These are phyloP conservation scores for Hypoxylon sp. DNA, from an alignment of 2,329 filamentous ascomycete species.

Conservation along the genomic window DNA sequence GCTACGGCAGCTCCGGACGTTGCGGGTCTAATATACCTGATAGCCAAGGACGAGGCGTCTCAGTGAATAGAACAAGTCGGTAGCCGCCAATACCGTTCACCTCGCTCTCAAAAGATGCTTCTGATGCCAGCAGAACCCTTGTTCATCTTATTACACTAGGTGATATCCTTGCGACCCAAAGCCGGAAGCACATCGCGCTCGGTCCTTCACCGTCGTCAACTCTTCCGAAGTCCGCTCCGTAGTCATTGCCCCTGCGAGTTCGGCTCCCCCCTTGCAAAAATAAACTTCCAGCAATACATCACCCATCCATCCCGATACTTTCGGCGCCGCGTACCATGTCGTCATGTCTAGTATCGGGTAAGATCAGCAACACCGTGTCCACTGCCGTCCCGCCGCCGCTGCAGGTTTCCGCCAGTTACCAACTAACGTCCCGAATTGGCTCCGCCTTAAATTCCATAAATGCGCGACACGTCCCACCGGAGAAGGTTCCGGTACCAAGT, in stretches of 20 bases:
- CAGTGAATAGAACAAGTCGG: neutral
- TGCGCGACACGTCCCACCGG: slow-evolving; percentile 23
- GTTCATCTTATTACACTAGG: neutral
- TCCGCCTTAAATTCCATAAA: slow-evolving; percentile 29
- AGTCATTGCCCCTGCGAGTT: slow-evolving; percentile 20
- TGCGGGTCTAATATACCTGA: slow-evolving; percentile 1
- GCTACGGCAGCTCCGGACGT: neutral
- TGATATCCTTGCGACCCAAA: slow-evolving; percentile 15
- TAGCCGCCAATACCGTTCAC: neutral
- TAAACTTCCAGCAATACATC: slow-evolving; percentile 19
- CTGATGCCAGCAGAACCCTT: neutral
- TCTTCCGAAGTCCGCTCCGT: slow-evolving; percentile 32
- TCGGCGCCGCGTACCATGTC: slow-evolving; percentile 26
- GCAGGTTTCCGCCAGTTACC: slow-evolving; percentile 21
- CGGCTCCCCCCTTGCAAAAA: slow-evolving; percentile 22
- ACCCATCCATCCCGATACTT: slow-evolving; percentile 21
- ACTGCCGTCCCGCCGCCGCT: slow-evolving; percentile 32
- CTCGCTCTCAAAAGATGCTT: neutral
- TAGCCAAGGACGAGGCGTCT: neutral
- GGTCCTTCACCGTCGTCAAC: slow-evolving; percentile 15
- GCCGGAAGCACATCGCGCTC: slow-evolving; percentile 16
- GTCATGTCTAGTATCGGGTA: slow-evolving; percentile 20
- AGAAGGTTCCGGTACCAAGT: slow-evolving; percentile 14
- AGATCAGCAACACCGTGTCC: slow-evolving; percentile 26
- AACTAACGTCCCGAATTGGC: slow-evolving; percentile 19